Base-by-base conservation (phyloP, 163 green algal genomes). In the Chlorella variabilis region DNA sequence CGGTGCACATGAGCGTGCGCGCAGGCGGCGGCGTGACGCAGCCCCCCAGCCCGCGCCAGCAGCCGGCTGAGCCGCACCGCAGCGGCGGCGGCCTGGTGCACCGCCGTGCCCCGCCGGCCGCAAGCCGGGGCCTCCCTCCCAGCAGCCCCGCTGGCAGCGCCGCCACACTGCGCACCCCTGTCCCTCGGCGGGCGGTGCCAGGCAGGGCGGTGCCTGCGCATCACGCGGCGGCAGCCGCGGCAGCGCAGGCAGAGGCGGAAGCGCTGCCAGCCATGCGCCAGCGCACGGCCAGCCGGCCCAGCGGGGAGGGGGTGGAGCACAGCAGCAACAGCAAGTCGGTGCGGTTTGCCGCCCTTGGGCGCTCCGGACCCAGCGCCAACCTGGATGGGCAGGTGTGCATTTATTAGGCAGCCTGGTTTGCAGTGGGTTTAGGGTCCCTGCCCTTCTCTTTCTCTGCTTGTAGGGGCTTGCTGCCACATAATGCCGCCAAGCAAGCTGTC, bases 321-420 rank as follows among this genome's bases (percentile, higher is more conserved):
- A 31, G 21, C 38, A 56, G 66, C 66, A 2, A 4, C 27, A 38
- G 66, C 66, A 73, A 58, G 66, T 1, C 66, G 25, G 73, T 58
- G 54, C 73, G 54, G 4, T 70, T 80, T 69, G 71, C 54, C 5
- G 9, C 45, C 27, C 56, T 70, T 36, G 27, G 17, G 27, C n/a
- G 21, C 0, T 36, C 73, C 3, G 54, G 73, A 1, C 36, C 73
- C 7, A 41, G 36, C 20, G 18, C 6, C 39, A n/a, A 70, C 25
- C 27, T 61, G 56, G 59, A 39, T 39, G n/a, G 59, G 59, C 56
- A 80, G 73, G 73, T 80, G 71, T 11, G 45, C 45, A 11, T 54
- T n/a, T n/a, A n/a, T n/a, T n/a, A n/a, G n/a, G n/a, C n/a, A n/a
- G n/a, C n/a, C n/a, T n/a, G n/a, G n/a, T n/a, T n/a, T n/a, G n/a